Evolutionary conservation across 306 rosid species (phyloP).

Genomic region (Lablab purpureus): DNA sequence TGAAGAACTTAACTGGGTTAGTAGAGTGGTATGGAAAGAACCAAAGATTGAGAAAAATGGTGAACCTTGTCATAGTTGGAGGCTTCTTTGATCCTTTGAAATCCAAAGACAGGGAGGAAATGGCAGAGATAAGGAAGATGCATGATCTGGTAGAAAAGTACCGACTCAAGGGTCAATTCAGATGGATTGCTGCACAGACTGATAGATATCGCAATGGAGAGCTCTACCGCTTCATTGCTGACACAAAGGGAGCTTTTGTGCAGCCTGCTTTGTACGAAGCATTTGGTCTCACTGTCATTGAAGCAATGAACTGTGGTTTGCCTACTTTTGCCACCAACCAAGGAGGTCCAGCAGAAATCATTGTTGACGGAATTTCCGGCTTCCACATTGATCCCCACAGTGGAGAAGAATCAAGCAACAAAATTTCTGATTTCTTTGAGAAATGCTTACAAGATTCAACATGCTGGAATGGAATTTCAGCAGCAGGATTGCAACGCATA

Average conservation of each 20-base stretch:
- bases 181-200: slow-evolving; percentile 94
- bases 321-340: slow-evolving; percentile 95
- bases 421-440: slow-evolving; percentile 85
- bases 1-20: slow-evolving; percentile 84
- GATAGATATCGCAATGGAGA: slow-evolving; percentile 83
- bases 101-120: slow-evolving; percentile 91
- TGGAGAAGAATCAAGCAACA: slow-evolving; percentile 74
- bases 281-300: slow-evolving; percentile 92
- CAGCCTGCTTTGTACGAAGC: slow-evolving; percentile 97
- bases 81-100: slow-evolving; percentile 90
- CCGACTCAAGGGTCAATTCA: slow-evolving; percentile 76
- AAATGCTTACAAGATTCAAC: slow-evolving; percentile 62
- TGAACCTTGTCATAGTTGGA: slow-evolving; percentile 92
- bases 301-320: slow-evolving; percentile 95
- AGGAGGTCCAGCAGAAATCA: slow-evolving; percentile 96
- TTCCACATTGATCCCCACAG: slow-evolving; percentile 84
- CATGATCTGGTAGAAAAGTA: slow-evolving; percentile 70
- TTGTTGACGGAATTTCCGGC: slow-evolving; percentile 79
- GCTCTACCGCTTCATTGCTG: slow-evolving; percentile 85
- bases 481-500: slow-evolving; percentile 71
- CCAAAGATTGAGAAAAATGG: slow-evolving; percentile 72
- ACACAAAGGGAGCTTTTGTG: slow-evolving; percentile 93
- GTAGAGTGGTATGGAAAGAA: slow-evolving; percentile 88
- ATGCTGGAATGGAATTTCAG: slow-evolving; percentile 67
- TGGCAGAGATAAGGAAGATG: slow-evolving; percentile 75